Evolutionary conservation across 1,284 basidiomycete genomes (phyloP), one percentile per base, ranked within the genome.

Genomic region (Lentinula novae-zelandiae): DNA sequence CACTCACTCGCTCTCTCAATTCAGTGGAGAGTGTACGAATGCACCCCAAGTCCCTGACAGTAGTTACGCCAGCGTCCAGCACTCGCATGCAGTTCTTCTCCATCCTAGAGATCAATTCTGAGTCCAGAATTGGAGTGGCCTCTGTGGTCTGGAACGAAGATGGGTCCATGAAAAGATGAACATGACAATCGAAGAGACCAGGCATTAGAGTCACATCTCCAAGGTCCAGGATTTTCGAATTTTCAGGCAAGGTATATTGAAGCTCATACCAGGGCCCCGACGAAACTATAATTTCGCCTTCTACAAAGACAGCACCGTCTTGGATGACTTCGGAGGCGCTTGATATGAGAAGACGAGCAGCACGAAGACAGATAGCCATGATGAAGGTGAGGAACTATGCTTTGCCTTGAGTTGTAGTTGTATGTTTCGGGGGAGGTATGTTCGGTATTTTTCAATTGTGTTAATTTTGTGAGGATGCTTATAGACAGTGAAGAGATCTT

Each of bases 121-220:
- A 27, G 2, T 61, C 62, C 12, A n/a, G 10, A 3, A 31, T 49
- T 5, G 60, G 22, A 2, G 49, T 17, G 13, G n/a, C 40, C 8
- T 9, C 42, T 15, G 60, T 53, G 5, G 60, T 63, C 1, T 57
- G 52, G 36, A 60, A 60, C 7, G 52, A 55, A 34, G 56, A 48
- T 8, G 62, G 62, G 36, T 63, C 62, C 60, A 63, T 56, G 22
- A 49, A 61, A 9, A 63, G 60, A 33, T 63, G 62, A 40, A 63
- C 62, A 52, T 63, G 62, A 48, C 62, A 63, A 27, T 63, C 62
- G 31, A 63, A 61, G 15, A 63, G 56, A 9, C 62, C 62, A 2
- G 62, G 62, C 49, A 63, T 57, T 27, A 63, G 15, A 8, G 62
- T 63, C 7, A 61, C 55, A 39, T 63, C 59, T 39, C 62, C 62